phyloP scores from a whole-genome alignment of 2,329 filamentous ascomycete species.

The Penicillium capsulatum region DNA sequence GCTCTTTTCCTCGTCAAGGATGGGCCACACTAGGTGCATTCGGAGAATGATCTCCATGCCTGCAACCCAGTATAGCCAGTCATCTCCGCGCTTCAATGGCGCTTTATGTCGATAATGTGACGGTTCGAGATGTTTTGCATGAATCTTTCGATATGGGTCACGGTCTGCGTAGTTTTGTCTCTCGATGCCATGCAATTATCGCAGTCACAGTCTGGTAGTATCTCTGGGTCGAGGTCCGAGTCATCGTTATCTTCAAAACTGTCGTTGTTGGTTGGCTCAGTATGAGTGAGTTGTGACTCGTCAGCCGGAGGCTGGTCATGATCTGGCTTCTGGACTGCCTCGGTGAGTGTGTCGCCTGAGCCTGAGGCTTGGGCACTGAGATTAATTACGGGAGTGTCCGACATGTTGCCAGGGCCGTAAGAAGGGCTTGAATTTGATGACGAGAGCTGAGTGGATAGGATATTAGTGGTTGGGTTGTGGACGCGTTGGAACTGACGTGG shows the following conservation, averaged over 20 bases:
- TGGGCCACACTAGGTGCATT: background rate
- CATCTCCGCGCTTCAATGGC: background rate
- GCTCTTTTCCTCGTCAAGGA: background rate
- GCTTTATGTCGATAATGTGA: slow-evolving; percentile 3
- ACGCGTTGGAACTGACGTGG: no score
- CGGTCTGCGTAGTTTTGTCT: no score
- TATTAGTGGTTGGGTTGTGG: no score
- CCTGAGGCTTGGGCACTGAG: no score
- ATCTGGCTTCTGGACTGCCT: background rate
- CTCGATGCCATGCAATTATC: no score
- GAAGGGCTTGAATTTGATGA: no score
- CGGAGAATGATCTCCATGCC: slow-evolving; percentile 5
- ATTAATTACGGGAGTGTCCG: no score
- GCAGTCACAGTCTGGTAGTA: no score
- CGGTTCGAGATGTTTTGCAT: slow-evolving; percentile 2
- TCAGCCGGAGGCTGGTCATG: background rate
- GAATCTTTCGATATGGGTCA: slow-evolving; percentile 6
- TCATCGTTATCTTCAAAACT: background rate
- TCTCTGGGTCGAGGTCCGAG: background rate
- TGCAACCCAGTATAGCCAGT: slow-evolving; percentile 3
- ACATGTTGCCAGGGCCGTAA: no score
- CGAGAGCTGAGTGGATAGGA: no score
- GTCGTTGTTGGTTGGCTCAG: background rate
- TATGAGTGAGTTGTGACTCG: background rate
- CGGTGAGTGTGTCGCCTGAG: no score